phyloP scores from a whole-genome alignment of 805 yeast species.

The Cyberlindnera mississippiensis region DNA sequence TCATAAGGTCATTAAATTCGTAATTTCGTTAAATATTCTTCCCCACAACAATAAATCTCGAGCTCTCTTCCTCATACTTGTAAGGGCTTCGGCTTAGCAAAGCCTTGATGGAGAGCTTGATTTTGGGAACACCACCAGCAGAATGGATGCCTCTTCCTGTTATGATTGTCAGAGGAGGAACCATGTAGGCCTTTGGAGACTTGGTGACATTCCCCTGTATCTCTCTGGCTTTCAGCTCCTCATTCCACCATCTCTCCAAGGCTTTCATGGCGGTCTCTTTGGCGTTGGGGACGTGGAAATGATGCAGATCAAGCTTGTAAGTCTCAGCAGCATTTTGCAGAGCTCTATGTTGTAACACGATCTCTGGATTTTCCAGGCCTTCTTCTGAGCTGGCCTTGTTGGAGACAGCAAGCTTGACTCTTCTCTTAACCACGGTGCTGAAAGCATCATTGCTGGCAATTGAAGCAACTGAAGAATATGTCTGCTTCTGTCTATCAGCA shows the following conservation, averaged over 20 bases:
- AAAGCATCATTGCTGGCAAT: not conserved
- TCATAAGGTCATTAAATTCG: not conserved
- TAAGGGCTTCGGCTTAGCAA: slow-evolving; percentile 37
- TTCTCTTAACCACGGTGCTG: slow-evolving; percentile 1
- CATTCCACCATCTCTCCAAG: slow-evolving; percentile 58
- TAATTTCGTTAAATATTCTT: slow-evolving; percentile 14
- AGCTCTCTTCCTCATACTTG: slow-evolving; percentile 43
- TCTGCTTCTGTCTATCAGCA: not conserved
- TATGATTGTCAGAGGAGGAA: slow-evolving; percentile 43
- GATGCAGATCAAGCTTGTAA: slow-evolving; percentile 53
- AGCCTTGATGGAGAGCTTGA: slow-evolving; percentile 40
- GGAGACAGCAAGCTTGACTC: not conserved
- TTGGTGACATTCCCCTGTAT: slow-evolving; percentile 34
- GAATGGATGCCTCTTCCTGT: slow-evolving; percentile 77
- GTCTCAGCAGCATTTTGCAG: slow-evolving; percentile 18
- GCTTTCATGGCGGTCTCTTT: slow-evolving; percentile 34
- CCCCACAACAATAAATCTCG: slow-evolving; percentile 44
- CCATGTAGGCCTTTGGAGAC: slow-evolving; percentile 36
- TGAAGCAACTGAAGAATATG: not conserved
- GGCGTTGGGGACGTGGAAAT: slow-evolving; percentile 46
- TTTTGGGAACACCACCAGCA: slow-evolving; percentile 47
- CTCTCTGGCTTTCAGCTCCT: slow-evolving; percentile 45
- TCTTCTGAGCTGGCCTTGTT: not conserved
- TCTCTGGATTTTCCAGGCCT: slow-evolving; percentile 4
- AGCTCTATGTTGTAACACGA: slow-evolving; percentile 14